These are phyloP conservation scores for Tritrichomonas foetus DNA, from an alignment of 208 protist species.

Conservation along the genomic window DNA sequence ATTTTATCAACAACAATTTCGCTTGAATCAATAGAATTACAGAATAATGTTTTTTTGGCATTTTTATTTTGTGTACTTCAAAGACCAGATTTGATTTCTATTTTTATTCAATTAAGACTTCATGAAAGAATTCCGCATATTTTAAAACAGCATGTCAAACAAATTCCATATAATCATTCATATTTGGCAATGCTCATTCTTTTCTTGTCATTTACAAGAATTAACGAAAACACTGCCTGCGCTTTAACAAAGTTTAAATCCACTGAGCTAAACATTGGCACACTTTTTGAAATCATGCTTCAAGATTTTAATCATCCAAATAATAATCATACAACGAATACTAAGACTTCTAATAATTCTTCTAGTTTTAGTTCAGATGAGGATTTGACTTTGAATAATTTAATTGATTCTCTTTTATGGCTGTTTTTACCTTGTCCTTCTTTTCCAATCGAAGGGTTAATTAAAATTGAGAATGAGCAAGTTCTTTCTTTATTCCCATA, in stretches of 20 bases:
- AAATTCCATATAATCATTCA: neutral
- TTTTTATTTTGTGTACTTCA: neutral
- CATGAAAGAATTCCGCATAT: neutral
- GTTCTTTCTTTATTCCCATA: too few relatives aligned
- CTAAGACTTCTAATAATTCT: neutral
- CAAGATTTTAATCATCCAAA: neutral
- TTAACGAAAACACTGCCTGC: neutral
- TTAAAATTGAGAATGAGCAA: too few relatives aligned
- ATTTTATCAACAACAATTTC: neutral
- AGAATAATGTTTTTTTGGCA: neutral
- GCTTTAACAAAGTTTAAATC: neutral
- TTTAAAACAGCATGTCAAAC: neutral
- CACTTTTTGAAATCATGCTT: neutral
- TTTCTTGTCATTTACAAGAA: neutral
- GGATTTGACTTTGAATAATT: too few relatives aligned
- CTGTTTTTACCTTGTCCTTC: too few relatives aligned
- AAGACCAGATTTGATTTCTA: neutral
- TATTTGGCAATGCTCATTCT: neutral
- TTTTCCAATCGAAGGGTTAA: too few relatives aligned
- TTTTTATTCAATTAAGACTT: neutral
- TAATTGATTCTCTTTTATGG: too few relatives aligned
- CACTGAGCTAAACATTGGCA: neutral
- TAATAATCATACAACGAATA: neutral
- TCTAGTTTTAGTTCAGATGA: neutral
- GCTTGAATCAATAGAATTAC: neutral